Evolutionary conservation across 2,329 filamentous ascomycete genomes (phyloP), one percentile per base, ranked within the genome.

Genomic region (Pseudomassariella vexata): DNA sequence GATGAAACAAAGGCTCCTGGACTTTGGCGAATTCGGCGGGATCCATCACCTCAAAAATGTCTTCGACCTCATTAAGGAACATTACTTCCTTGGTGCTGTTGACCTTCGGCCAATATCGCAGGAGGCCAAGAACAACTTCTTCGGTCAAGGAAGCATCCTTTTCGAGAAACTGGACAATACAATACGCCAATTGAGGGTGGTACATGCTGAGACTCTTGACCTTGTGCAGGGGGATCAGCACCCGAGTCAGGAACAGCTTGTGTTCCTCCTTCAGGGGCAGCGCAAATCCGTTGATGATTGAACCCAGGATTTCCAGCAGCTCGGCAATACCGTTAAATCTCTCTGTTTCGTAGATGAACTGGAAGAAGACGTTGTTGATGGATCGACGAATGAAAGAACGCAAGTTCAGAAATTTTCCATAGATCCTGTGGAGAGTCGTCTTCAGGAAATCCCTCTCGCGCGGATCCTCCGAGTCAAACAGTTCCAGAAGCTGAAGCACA

Each of bases 341-440:
- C 62, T 98, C 92, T 4, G 92, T 98, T 63, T 98, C 92, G 58
- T 98, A 98, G 39, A 88, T 89, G 60, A 98, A 98, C 56, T 98
- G 92, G 73, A 98, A 98, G 67, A 98, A 98, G 49, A 98, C 92
- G 53, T 98, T 96, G 76, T 98, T 98, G 73, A 98, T 98, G 35
- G 92, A 98, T 50, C 92, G 80, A 54, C 92, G 78, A 54, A 98
- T 98, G 60, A 94, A 98, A 19, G 92, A 96, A 39, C 92, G 82
- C 41, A 98, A 72, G 59, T 98, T 98, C 49, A 98, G 74, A 63
- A 98, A 98, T 66, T 98, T 98, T 53, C 92, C 92, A 56, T 98
- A 98, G 56, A 98, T 98, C 41, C 92, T 80, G 63, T 98, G 92
- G 34, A 98, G 71, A 0, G 92, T 98, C 0, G 92, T 98, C 71